These are phyloP conservation scores for Suhomyces sp. DNA, from an alignment of 805 yeast species.

Conservation along the genomic window DNA sequence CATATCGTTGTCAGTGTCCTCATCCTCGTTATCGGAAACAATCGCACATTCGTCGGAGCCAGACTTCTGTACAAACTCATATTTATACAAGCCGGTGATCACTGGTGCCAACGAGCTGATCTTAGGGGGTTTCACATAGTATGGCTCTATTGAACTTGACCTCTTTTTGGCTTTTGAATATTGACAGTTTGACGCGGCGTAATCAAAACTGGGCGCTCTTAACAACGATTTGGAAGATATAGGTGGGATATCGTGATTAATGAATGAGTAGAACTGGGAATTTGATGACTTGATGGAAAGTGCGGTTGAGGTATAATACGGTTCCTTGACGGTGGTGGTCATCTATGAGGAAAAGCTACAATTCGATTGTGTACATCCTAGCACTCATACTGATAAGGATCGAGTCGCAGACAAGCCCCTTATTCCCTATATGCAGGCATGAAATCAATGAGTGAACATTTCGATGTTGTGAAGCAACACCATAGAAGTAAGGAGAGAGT, in stretches of 20 bases:
- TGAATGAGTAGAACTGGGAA: slow-evolving; percentile 7
- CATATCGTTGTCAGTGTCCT: not conserved
- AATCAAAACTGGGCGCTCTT: slow-evolving; percentile 1
- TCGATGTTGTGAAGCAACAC: not conserved
- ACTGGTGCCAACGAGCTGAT: slow-evolving; percentile 5
- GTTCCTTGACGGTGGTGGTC: slow-evolving; percentile 11
- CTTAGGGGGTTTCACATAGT: slow-evolving; percentile 8
- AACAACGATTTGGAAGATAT: not conserved
- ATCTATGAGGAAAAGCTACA: not conserved
- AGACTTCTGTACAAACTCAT: not conserved
- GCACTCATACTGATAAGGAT: not conserved
- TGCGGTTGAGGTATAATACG: slow-evolving; percentile 9
- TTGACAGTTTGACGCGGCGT: not conserved
- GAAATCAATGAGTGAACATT: not conserved
- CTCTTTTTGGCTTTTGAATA: not conserved
- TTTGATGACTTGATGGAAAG: slow-evolving; percentile 11
- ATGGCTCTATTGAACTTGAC: slow-evolving; percentile 16
- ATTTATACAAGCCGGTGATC: slow-evolving; percentile 1
- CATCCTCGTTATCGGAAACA: slow-evolving; percentile 9
- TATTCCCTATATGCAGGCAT: not conserved
- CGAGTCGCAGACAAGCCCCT: not conserved
- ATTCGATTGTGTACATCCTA: not conserved
- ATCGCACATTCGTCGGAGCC: slow-evolving; percentile 8
- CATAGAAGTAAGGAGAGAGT: not conserved
- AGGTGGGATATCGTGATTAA: slow-evolving; percentile 5